These are phyloP conservation scores for Aspergillus hancockii DNA, from an alignment of 495 filamentous ascomycete genomes.

Conservation along the genomic window DNA sequence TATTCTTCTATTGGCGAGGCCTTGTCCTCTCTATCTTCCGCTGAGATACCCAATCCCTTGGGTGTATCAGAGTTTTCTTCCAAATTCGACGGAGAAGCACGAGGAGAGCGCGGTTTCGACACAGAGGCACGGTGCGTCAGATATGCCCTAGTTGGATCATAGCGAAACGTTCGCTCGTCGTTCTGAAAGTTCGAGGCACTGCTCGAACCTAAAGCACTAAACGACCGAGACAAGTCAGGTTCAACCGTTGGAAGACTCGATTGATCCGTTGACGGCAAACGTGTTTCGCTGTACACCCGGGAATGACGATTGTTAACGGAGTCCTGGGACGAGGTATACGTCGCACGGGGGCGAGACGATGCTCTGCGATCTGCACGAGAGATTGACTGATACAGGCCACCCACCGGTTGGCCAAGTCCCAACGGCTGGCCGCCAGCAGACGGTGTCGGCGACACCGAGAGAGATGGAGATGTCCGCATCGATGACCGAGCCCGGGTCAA, in stretches of 20 bases:
- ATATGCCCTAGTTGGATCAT: slow-evolving; percentile 40
- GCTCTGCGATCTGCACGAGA: slow-evolving; percentile 40
- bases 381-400: slow-evolving; percentile 46
- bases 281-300: slow-evolving; percentile 59
- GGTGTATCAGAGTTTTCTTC: slow-evolving; percentile 29
- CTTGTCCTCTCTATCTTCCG: slow-evolving; percentile 23
- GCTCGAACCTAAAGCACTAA: slow-evolving; percentile 47
- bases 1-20: slow-evolving; percentile 34
- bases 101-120: slow-evolving; percentile 27
- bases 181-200: slow-evolving; percentile 35
- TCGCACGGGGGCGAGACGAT: slow-evolving; percentile 39
- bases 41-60: slow-evolving; percentile 32
- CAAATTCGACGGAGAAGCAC: slow-evolving; percentile 9
- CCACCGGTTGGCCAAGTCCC: slow-evolving; percentile 37
- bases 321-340: slow-evolving; percentile 38
- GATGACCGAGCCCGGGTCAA: slow-evolving; percentile 76
- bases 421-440: slow-evolving; percentile 25
- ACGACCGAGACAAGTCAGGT: slow-evolving; percentile 37
- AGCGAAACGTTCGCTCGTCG: slow-evolving; percentile 44
- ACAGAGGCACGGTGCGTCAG: slow-evolving; percentile 41
- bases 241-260: slow-evolving; percentile 27
- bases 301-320: slow-evolving; percentile 49
- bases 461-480: slow-evolving; percentile 60
- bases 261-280: slow-evolving; percentile 44
- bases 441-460: slow-evolving; percentile 51